Evolutionary conservation across 495 filamentous ascomycete genomes (phyloP), one percentile per base, ranked within the genome.

Genomic region (Evernia prunastri): DNA sequence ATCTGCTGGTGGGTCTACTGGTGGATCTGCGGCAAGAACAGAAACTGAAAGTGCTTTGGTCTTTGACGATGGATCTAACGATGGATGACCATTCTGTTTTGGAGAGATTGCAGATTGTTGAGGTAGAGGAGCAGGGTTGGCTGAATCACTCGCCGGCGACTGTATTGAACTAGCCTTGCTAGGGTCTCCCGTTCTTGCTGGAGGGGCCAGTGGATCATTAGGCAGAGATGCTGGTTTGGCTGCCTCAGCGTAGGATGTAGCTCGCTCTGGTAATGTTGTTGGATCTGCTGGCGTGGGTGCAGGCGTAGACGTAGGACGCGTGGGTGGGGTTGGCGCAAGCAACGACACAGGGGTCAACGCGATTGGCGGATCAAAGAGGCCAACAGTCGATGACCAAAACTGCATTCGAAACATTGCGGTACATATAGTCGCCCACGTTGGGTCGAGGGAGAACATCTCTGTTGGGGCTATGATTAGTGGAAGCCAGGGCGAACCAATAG

Each of bases 401-500:
- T 0, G 23, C n/a, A n/a, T 17, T 12, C 27, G 36, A 23, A 39
- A 15, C 3, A 59, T 1, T 0, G 0, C 43, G 1, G 35, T 20
- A 53, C 42, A 49, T 1, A 0, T 0, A 5, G 47, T 1, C n/a
- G n/a, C 35, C 35, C 35, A 36, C 10, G 35, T 36, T 36, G 35
- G 35, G 35, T 36, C 35, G 35, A 36, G 35, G 10, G 4, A 36
- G 35, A 36, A 10, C 10, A 10, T 10, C 10, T 36, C 35, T 10
- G 35, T 36, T 36, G 35, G 35, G 4, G 35, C 4, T 36, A 4
- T 10, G 10, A 36, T 36, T 4, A 36, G 35, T 10, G 35, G 35
- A 36, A 36, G 35, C 35, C 35, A 66, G 4, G 64, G 64, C 3
- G 60, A 18, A 11, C 60, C 64, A 10, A 63, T 25, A 7, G 64